Base-by-base conservation (phyloP, 306 rosid genomes). In the Dryas octopetala region DNA sequence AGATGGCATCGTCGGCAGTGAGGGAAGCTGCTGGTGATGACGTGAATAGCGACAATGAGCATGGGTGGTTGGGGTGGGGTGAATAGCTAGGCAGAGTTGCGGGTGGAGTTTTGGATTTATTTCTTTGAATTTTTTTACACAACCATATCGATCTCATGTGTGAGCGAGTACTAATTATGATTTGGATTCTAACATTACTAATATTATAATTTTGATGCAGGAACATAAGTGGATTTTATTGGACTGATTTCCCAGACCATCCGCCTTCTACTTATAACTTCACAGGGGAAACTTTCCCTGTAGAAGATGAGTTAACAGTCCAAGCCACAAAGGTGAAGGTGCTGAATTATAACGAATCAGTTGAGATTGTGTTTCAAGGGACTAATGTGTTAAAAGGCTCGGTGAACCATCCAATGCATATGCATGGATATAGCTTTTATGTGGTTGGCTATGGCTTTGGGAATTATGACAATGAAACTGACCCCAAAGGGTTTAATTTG, bases 281-380 rank as follows among this genome's bases (percentile, higher is more conserved):
- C 17, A 65, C 79, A 7, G 55, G 13, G 2, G 73, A 40, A 40
- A 40, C 49, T 19, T 14, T 16, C 15, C 38, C 38, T 32, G 16
- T 1, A 1, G 4, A 7, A 1, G 4, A 51, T 13, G 6, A 4
- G 6, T 66, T 19, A 5, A 75, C 79, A 1, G 45, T 4, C 2
- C 44, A 19, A 19, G 79, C 45, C 9, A 65, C 79, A 9, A 75
- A 54, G 28, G 73, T 54, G 71, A 75, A 51, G 64, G 54, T 75
- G 26, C 7, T 75, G n/a, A 45, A 75, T 13, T 75, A 75, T 54
- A 66, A 66, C 2, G 79, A 75, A 43, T 2, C 15, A 3, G 47
- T 75, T n/a, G 72, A 75, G 55, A 52, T 75, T 40, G 54, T 66
- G 48, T 75, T 75, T 5, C 79, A 65, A 75, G 79, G 64, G 52